A percentile compares a stretch with the other conserved stretches of the same genome.
Evolutionary conservation across 352 stramenopile species (phyloP).

Genomic region (Globisporangium canariense): DNA sequence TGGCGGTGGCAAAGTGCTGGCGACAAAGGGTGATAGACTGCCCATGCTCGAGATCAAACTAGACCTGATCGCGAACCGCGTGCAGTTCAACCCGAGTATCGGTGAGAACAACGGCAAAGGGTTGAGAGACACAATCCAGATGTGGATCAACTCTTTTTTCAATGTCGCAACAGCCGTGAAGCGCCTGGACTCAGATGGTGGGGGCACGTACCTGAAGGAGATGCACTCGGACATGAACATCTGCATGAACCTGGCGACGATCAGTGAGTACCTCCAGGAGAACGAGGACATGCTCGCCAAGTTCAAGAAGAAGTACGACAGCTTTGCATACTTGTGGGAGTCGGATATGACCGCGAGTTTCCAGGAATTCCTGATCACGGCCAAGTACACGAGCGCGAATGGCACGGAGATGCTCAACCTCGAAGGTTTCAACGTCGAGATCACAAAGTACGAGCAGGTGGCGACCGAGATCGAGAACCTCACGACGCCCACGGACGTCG

Average conservation of each 20-base stretch:
- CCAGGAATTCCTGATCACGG: slow-evolving; percentile 87
- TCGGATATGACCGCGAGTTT: slow-evolving; percentile 93
- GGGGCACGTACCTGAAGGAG: slow-evolving; percentile 97
- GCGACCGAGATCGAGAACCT: slow-evolving; percentile 88
- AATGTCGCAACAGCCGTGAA: slow-evolving; percentile 96
- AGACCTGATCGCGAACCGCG: slow-evolving; percentile 87
- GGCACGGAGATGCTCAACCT: slow-evolving; percentile 91
- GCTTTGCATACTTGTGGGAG: slow-evolving; percentile 96
- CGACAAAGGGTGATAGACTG: slow-evolving; percentile 49
- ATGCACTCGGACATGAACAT: slow-evolving; percentile 96
- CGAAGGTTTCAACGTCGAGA: slow-evolving; percentile 94
- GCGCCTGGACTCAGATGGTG: slow-evolving; percentile 90
- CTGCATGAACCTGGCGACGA: slow-evolving; percentile 91
- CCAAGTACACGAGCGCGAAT: slow-evolving; percentile 56
- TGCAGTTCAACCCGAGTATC: slow-evolving; percentile 88
- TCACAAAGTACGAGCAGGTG: slow-evolving; percentile 95
- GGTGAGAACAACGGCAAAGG: slow-evolving; percentile 91
- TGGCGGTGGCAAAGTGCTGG: slow-evolving; percentile 27
- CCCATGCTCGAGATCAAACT: slow-evolving; percentile 98
- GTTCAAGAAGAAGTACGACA: slow-evolving; percentile 95
- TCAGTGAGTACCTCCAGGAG: slow-evolving; percentile 91
- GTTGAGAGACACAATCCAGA: slow-evolving; percentile 93
- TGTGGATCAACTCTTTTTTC: slow-evolving; percentile 96
- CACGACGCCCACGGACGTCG: slow-evolving; percentile 91
- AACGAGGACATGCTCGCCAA: slow-evolving; percentile 91